Conservation (phyloP, 371 early-diverging fungal genomes). For the Syncephalastrum racemosum region DNA sequence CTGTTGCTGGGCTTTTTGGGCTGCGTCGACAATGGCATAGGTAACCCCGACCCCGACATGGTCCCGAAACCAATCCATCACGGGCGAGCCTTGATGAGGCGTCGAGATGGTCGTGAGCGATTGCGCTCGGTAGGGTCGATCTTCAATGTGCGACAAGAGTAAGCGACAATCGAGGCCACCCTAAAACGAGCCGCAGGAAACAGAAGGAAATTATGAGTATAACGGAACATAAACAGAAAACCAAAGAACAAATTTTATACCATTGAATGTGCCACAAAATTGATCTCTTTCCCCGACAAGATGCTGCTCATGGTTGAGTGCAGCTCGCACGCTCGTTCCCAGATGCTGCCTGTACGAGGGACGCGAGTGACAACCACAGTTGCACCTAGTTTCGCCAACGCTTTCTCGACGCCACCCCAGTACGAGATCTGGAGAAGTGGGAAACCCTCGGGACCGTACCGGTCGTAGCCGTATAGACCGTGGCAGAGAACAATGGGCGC, state of each 20-base stretch:
- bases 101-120: conserved; percentile 88
- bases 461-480: conserved; percentile 90
- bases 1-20: conserved; percentile 17
- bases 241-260: conserved; percentile 30
- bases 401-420: conserved; percentile 86
- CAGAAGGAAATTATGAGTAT: neutral
- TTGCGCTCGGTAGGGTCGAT: conserved; percentile 60
- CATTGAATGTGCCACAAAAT: conserved; percentile 93
- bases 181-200: conserved; percentile 16
- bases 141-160: conserved; percentile 74
- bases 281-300: conserved; percentile 62
- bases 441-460: conserved; percentile 68
- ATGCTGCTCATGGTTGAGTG: conserved; percentile 60
- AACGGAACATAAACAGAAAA: neutral
- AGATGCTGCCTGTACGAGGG: conserved; percentile 77
- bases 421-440: conserved; percentile 86
- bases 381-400: conserved; percentile 78
- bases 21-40: conserved; percentile 18
- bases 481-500: conserved; percentile 88
- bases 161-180: conserved; percentile 90
- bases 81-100: conserved; percentile 88
- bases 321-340: conserved; percentile 76
- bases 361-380: conserved; percentile 84
- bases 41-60: conserved; percentile 59
- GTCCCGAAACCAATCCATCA: conserved; percentile 92